Evolutionary conservation across 139 green algal genomes (phyloP).

Genomic region (Auxenochlorella protothecoides): DNA sequence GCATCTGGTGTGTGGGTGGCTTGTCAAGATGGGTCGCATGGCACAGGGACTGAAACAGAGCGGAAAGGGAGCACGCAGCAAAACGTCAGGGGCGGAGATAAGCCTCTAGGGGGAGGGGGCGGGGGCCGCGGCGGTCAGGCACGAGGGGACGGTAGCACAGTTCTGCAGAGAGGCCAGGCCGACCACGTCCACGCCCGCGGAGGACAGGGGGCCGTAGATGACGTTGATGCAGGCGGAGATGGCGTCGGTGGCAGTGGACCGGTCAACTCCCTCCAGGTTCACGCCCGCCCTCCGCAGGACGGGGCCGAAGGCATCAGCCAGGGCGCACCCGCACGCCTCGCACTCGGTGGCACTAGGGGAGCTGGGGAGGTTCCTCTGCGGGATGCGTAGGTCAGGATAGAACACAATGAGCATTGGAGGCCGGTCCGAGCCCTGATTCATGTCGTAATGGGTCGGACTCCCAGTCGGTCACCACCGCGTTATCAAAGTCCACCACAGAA

Average conservation of each 20-base stretch:
- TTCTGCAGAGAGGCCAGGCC: neutral
- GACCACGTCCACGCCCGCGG: neutral
- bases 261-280: neutral
- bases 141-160: neutral
- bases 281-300: conserved; percentile 2
- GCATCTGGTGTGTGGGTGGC: no score
- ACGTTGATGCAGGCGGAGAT: conserved; percentile 7
- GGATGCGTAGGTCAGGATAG: no score
- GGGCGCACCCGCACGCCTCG: conserved; percentile 2
- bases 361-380: no score
- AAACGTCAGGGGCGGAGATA: no score
- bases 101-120: neutral
- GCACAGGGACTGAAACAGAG: no score
- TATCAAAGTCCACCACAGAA: no score
- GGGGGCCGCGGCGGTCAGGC: neutral
- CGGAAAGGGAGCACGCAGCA: no score
- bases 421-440: no score
- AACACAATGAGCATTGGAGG: no score
- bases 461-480: no score
- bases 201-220: neutral
- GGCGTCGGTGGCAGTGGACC: neutral
- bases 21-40: no score
- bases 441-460: no score
- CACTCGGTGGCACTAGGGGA: neutral
- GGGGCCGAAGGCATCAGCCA: neutral